Base-by-base conservation (phyloP, 768 basidiomycete genomes). In the Mycena galopus region DNA sequence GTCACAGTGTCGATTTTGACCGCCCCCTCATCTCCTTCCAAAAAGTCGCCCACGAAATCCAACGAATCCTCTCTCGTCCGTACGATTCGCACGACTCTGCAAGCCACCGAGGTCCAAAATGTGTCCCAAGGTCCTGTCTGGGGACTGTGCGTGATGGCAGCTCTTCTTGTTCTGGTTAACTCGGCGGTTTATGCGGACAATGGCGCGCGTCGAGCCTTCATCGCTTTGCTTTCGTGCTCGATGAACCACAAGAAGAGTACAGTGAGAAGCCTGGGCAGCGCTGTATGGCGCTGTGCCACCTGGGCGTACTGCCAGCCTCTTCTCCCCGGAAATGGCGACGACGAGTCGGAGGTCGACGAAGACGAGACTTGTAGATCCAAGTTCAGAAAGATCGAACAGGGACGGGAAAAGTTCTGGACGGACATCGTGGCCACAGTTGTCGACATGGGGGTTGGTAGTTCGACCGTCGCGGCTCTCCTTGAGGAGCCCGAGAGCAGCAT, bases 121-220 rank as follows among this genome's bases (percentile, higher is more conserved):
- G 87, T 88, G 10, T 92, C 93, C 1, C 91, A 94, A 76, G 93
- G 93, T 1, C 93, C 94, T 11, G 90, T 92, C 1, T 95, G 94
- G 94, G 91, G 88, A 6, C 83, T 94, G 64, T 88, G 87, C 70
- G 91, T 94, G 35, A 82, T 94, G 2, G 89, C 91, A 0, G 85
- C 86, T 71, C 81, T 95, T 62, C 84, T 93, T 56, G 89, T 92
- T 44, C 82, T 95, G n/a, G 84, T 93, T 3, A 89, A 92, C 1
- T 86, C 91, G 3, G 82, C 82, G 4, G 81, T 92, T 27, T 88
- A 81, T 69, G 82, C 84, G 42, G 84, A 89, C 65, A 65, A 77
- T 35, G 83, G 83, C 58, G 78, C 89, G 25, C 84, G 84, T 37
- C 85, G 87, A 16, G 81, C 83, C 30, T 78, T 93, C 21, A 83